A percentile compares a stretch with the other conserved stretches of the same genome.
These are phyloP conservation scores for Cercospora brassicicola DNA, from an alignment of 2,329 filamentous ascomycete species.

Conservation along the genomic window DNA sequence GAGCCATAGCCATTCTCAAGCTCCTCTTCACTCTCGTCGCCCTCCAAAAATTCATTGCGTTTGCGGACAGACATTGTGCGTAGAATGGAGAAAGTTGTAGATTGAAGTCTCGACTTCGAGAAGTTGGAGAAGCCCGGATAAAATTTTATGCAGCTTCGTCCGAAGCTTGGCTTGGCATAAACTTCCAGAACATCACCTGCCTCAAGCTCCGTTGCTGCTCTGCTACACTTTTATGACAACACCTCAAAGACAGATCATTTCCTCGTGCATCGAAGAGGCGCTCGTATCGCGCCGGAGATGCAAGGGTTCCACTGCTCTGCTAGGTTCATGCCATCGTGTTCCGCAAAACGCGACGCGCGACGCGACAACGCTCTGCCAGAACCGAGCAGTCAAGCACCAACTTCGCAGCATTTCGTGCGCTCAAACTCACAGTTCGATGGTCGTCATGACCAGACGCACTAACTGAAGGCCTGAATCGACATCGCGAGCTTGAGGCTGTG, in stretches of 20 bases:
- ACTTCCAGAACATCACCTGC: neutral
- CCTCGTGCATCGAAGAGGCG: neutral
- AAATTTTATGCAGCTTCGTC: neutral
- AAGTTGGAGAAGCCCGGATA: neutral
- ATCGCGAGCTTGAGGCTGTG: too few species aligned
- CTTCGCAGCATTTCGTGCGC: too few species aligned
- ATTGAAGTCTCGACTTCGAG: neutral
- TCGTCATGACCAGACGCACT: too few species aligned
- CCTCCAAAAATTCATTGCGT: constrained; percentile 69
- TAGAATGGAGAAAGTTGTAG: neutral
- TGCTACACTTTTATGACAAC: neutral
- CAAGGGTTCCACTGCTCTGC: neutral
- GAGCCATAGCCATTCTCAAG: constrained; percentile 62
- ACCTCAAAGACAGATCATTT: neutral
- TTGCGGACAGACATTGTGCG: constrained; percentile 65
- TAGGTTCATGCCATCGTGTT: neutral
- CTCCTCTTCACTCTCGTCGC: constrained; percentile 47
- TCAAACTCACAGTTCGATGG: too few species aligned
- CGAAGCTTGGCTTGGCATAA: neutral
- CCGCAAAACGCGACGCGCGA: too few species aligned
- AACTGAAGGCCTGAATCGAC: too few species aligned
- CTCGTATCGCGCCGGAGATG: neutral
- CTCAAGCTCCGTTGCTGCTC: neutral
- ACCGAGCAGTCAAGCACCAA: too few species aligned
- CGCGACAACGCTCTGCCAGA: too few species aligned